These are phyloP conservation scores for Cyberlindnera mrakii DNA, from an alignment of 805 yeast genomes.

Conservation along the genomic window DNA sequence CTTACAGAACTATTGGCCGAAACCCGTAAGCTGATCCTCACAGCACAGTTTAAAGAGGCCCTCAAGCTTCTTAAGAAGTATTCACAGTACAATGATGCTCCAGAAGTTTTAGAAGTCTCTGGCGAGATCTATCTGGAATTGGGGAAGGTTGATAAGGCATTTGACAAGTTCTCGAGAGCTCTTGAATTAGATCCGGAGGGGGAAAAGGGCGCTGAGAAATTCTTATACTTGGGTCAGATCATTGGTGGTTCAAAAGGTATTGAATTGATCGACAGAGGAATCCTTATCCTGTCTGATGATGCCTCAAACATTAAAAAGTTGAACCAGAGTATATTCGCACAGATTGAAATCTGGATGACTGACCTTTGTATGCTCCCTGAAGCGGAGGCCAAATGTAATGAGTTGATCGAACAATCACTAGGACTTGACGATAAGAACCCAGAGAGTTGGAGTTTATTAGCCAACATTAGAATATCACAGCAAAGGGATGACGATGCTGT, in stretches of 20 bases:
- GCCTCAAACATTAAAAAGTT: conserved; percentile 41
- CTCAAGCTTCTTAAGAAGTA: conserved; percentile 29
- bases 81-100: conserved; percentile 32
- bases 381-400: conserved; percentile 79
- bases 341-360: conserved; percentile 96
- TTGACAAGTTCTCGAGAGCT: conserved; percentile 49
- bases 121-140: conserved; percentile 79
- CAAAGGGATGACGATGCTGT: conserved; percentile 68
- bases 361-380: conserved; percentile 90
- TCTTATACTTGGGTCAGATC: conserved; percentile 85
- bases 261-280: conserved; percentile 54
- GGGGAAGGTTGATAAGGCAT: conserved; percentile 77
- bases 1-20: conserved; percentile 6
- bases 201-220: conserved; percentile 66
- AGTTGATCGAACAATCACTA: conserved; percentile 58
- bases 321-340: conserved; percentile 73
- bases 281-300: conserved; percentile 40
- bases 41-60: conserved; percentile 25
- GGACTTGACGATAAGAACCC: conserved; percentile 50
- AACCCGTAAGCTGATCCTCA: conserved; percentile 9
- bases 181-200: conserved; percentile 70
- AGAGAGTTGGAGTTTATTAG: conserved; percentile 75
- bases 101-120: conserved; percentile 44
- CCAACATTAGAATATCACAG: conserved; percentile 88
- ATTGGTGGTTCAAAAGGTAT: conserved; percentile 79